Conservation (phyloP, 768 basidiomycete species). For the Mycena polygramma region DNA sequence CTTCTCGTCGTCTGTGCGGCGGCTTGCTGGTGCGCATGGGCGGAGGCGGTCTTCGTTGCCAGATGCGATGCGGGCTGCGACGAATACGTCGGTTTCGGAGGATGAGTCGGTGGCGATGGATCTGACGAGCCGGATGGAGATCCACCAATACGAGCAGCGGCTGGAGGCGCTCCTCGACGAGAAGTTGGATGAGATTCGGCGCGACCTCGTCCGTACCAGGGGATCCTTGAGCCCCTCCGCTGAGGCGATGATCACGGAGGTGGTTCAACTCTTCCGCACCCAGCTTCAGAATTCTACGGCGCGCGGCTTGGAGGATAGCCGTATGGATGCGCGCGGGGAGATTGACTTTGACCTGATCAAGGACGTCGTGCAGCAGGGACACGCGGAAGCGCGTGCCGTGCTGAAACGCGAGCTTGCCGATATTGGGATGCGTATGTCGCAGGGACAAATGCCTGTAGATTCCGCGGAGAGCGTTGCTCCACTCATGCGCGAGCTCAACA, state of each 20-base stretch:
- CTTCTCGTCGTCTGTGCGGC: constrained; percentile 52
- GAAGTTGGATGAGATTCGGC: constrained; percentile 68
- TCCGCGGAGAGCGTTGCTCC: constrained; percentile 52
- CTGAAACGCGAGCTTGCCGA: constrained; percentile 73
- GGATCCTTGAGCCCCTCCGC: constrained; percentile 57
- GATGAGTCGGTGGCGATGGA: constrained; percentile 60
- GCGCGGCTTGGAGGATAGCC: constrained; percentile 69
- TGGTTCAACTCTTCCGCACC: constrained; percentile 74
- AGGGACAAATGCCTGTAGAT: constrained; percentile 40
- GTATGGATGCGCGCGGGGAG: constrained; percentile 81
- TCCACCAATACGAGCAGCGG: constrained; percentile 71
- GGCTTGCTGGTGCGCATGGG: constrained; percentile 41
- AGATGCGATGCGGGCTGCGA: constrained; percentile 62
- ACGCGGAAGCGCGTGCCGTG: constrained; percentile 68
- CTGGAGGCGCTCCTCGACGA: constrained; percentile 77
- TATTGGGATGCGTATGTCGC: constrained; percentile 57
- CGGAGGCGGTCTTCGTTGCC: constrained; percentile 72
- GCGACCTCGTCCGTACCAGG: constrained; percentile 48
- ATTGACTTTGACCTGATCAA: constrained; percentile 84
- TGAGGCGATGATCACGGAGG: constrained; percentile 74
- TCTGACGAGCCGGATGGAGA: constrained; percentile 68
- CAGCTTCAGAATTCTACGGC: constrained; percentile 75
- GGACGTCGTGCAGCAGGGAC: constrained; percentile 75
- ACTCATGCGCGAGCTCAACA: constrained; percentile 70
- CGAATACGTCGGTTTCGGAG: constrained; percentile 59